Conservation (phyloP, 306 rosid genomes). For the Potentilla sterilis region DNA sequence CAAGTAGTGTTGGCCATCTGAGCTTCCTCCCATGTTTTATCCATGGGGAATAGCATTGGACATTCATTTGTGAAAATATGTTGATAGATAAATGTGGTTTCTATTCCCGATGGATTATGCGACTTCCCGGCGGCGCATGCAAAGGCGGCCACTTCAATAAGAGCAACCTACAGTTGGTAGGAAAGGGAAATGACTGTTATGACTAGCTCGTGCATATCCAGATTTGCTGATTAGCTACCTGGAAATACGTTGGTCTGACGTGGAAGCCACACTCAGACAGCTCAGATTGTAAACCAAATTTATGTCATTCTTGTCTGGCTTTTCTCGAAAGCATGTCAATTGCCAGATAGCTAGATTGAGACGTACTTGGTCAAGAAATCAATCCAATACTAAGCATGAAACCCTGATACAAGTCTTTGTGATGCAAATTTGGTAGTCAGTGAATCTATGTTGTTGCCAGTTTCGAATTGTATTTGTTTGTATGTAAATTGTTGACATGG, state of each 20-base stretch:
- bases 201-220: not conserved
- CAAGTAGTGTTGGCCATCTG: too few species aligned
- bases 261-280: not conserved
- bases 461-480: too few species aligned
- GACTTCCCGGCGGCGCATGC: conserved; percentile 13
- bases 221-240: not conserved
- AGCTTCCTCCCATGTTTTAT: too few species aligned
- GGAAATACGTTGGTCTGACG: conserved; percentile 11
- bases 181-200: not conserved
- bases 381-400: not conserved
- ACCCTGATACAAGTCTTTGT: not conserved
- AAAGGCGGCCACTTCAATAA: not conserved
- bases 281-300: not conserved
- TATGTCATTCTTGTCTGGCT: not conserved
- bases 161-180: not conserved
- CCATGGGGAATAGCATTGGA: not conserved
- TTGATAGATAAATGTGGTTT: not conserved
- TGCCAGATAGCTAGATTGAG: not conserved
- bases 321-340: not conserved
- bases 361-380: not conserved
- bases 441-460: not conserved
- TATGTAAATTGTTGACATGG: too few species aligned
- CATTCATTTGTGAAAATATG: not conserved
- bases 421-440: not conserved
- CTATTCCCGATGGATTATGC: not conserved